Base-by-base conservation (phyloP, 2,329 filamentous ascomycete genomes). In the Pseudogymnoascus sp. region DNA sequence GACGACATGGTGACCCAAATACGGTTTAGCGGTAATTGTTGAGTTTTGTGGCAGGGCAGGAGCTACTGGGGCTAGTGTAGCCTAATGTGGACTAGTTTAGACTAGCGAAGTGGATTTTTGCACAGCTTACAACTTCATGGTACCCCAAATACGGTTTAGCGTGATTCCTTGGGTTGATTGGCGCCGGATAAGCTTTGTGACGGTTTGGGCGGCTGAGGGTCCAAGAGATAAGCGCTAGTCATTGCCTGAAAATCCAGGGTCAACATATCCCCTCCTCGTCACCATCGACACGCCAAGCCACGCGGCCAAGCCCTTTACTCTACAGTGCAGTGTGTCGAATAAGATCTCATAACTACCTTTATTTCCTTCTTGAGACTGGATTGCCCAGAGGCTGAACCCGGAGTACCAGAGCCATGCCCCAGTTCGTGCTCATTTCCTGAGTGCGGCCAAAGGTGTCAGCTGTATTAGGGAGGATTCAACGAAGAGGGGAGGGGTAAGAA, bases 121-220 rank as follows among this genome's bases (percentile, higher is more conserved):
- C 18, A 43, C 40, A 21, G 6, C 7, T 25, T 28, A 28, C 16
- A 64, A 59, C 63, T 59, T 64, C 63, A 23, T 62, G 60, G n/a
- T 23, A 42, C 60, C 63, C 63, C 60, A 62, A 64, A 62, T 64
- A 14, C 21, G 18, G 60, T 31, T 49, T 62, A 61, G 12, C 21
- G 23, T 34, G 5, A 6, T 12, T n/a, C 21, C 25, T 28, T 28
- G 25, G 25, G 6, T 28, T 7, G 1, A 16, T 49, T 62, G 12
- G 36, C 11, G n/a, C 16, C 16, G n/a, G 16, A 31, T 5, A 49
- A 49, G 43, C 43, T 49, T 49, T 49, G 2, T 28, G 14, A 28
- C 16, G 43, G 43, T 46, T 46, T 46, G 42, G 21, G 42, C 21
- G 42, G 42, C 42, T 46, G 42, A 46, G 23, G 43, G 21, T n/a